A percentile compares a stretch with the other conserved stretches of the same genome.
Conservation (phyloP, 2,329 filamentous ascomycete genomes). For the Cladosporium phlei region DNA sequence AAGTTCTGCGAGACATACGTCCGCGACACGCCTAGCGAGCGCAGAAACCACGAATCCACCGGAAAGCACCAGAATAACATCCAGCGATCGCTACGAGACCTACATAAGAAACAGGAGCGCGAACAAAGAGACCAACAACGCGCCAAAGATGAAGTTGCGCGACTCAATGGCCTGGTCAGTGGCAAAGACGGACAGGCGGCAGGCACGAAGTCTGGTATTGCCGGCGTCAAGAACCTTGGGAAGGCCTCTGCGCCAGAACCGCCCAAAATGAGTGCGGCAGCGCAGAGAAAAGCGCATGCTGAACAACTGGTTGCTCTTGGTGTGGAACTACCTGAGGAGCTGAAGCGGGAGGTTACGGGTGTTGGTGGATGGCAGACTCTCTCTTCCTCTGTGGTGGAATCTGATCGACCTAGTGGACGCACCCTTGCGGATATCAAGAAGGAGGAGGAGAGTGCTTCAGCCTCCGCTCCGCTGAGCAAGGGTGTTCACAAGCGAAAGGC, state of each 20-base stretch:
- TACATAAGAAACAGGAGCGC: conserved; percentile 79
- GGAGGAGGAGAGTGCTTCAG: conserved; percentile 31
- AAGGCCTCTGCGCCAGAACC: conserved; percentile 28
- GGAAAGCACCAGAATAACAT: conserved; percentile 56
- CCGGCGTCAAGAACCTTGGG: conserved; percentile 21
- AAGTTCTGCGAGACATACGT: conserved; percentile 91
- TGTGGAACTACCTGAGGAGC: conserved; percentile 73
- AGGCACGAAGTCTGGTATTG: conserved; percentile 17
- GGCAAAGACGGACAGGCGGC: conserved; percentile 35
- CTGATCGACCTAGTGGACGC: conserved; percentile 16
- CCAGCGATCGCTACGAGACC: conserved; percentile 81
- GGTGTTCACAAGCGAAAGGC: conserved; percentile 60
- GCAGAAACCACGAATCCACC: conserved; percentile 44
- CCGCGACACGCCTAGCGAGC: conserved; percentile 86
- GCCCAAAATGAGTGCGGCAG: conserved; percentile 46
- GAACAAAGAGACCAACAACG: conserved; percentile 76
- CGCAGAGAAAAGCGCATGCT: conserved; percentile 75
- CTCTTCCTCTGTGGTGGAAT: conserved; percentile 40
- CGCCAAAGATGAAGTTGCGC: conserved; percentile 77
- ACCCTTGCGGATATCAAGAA: conserved; percentile 45
- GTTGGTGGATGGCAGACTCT: conserved; percentile 81
- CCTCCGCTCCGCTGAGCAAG: conserved; percentile 23
- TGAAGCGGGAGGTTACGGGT: conserved; percentile 76
- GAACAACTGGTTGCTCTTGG: conserved; percentile 85
- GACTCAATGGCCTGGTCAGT: conserved; percentile 72